A percentile compares a stretch with the other conserved stretches of the same genome.
These are phyloP conservation scores for Penicillium polonicum DNA, from an alignment of 2,329 filamentous ascomycete species.

Conservation along the genomic window DNA sequence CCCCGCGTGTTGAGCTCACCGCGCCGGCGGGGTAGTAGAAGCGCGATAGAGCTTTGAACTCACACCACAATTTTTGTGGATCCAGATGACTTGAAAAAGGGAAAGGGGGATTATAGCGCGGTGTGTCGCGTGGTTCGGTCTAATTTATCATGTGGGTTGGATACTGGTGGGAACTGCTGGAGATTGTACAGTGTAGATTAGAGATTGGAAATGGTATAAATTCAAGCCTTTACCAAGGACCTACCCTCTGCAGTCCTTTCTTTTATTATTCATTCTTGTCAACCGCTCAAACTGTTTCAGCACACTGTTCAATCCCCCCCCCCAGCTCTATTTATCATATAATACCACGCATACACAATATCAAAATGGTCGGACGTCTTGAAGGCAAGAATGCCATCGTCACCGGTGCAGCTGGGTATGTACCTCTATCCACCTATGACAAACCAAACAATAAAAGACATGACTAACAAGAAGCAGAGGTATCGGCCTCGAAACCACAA, in stretches of 20 bases:
- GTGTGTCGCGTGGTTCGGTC: neutral
- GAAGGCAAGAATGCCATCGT: constrained; percentile 70
- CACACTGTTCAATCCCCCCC: neutral
- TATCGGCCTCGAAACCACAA: constrained; percentile 87
- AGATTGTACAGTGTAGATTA: neutral
- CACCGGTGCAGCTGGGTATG: constrained; percentile 80
- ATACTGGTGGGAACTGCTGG: neutral
- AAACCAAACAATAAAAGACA: neutral
- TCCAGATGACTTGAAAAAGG: neutral
- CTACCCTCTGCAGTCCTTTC: neutral
- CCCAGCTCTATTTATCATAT: neutral
- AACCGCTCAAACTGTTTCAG: neutral
- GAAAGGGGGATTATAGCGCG: neutral
- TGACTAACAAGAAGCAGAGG: constrained; percentile 52
- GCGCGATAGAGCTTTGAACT: constrained; percentile 2
- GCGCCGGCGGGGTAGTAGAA: neutral
- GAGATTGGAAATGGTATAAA: constrained; percentile 54
- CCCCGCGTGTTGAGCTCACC: neutral
- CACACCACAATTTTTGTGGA: neutral
- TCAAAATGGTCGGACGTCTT: constrained; percentile 36
- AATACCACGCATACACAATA: neutral
- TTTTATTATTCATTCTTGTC: neutral
- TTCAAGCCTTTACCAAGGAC: neutral
- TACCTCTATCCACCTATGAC: neutral
- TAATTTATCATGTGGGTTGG: neutral